Percentiles rank a stretch among this genome's conserved stretches.
Evolutionary conservation across 2,329 filamentous ascomycete species (phyloP).

Genomic region (Alternaria arbusti): DNA sequence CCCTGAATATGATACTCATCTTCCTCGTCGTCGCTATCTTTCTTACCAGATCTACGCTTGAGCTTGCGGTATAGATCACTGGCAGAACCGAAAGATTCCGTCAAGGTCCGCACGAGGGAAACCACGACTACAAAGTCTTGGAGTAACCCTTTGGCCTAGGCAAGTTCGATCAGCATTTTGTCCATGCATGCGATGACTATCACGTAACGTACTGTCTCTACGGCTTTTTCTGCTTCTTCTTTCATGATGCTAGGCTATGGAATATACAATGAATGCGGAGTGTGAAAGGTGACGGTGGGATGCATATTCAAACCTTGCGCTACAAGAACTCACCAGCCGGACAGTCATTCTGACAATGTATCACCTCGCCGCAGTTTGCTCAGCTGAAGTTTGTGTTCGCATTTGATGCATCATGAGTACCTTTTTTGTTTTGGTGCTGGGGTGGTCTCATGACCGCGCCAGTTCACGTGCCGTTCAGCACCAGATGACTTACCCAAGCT

Average conservation of each 20-base stretch:
- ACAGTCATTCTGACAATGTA: conserved; percentile 11
- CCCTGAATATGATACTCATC: not conserved
- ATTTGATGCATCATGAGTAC: conserved; percentile 12
- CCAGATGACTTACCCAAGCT: not conserved
- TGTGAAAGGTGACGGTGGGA: not conserved
- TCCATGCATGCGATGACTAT: not conserved
- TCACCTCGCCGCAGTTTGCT: conserved; percentile 5
- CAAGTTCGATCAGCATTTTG: conserved; percentile 5
- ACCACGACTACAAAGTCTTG: conserved; percentile 36
- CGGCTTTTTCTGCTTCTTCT: conserved; percentile 22
- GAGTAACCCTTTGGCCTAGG: conserved; percentile 32
- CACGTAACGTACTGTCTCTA: conserved; percentile 15
- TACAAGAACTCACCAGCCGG: conserved; percentile 5
- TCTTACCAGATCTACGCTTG: conserved; percentile 26
- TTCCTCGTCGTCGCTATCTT: conserved; percentile 21
- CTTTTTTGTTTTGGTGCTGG: not conserved
- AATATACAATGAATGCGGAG: not conserved
- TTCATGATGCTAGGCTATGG: conserved; percentile 15
- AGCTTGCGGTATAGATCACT: conserved; percentile 41
- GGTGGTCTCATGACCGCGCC: conserved; percentile 7
- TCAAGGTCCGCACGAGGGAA: conserved; percentile 38
- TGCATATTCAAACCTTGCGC: conserved; percentile 3
- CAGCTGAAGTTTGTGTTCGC: conserved; percentile 15
- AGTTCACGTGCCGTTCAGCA: conserved; percentile 8
- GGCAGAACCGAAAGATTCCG: conserved; percentile 39